Conservation (phyloP, 2,329 filamentous ascomycete genomes). For the Aspergillus fructus region DNA sequence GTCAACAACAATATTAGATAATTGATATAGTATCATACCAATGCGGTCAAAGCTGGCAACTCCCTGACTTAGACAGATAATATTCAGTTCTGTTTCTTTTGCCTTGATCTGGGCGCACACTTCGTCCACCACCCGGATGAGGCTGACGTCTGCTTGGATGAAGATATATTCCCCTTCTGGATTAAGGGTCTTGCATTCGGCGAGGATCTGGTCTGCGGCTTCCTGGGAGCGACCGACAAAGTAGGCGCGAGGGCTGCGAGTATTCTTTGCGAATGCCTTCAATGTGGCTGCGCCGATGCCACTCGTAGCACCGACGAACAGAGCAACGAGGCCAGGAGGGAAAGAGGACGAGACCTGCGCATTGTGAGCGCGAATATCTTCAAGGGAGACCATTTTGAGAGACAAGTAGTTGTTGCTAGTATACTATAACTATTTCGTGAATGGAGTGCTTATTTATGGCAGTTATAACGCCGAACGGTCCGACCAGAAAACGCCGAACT, state of each 20-base stretch:
- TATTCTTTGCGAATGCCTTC: constrained; percentile 45
- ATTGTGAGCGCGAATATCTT: neutral
- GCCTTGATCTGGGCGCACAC: constrained; percentile 28
- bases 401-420: too few species aligned
- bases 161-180: constrained; percentile 23
- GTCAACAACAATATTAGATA: too few species aligned
- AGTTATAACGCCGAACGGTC: neutral
- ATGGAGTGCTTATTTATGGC: too few species aligned
- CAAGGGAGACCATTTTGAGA: too few species aligned
- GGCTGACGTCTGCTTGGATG: constrained; percentile 7
- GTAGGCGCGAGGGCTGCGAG: constrained; percentile 43
- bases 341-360: neutral
- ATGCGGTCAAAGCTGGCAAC: neutral
- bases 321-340: constrained; percentile 41
- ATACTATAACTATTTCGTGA: too few species aligned
- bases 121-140: neutral
- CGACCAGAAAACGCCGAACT: neutral
- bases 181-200: constrained; percentile 46
- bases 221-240: constrained; percentile 45
- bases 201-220: constrained; percentile 43
- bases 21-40: neutral
- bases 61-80: constrained; percentile 3
- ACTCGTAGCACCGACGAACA: constrained; percentile 53
- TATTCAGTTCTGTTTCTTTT: constrained; percentile 24
- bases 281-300: constrained; percentile 52